Evolutionary conservation across 2,329 filamentous ascomycete species (phyloP).

Genomic region (Juglanconis oblonga): DNA sequence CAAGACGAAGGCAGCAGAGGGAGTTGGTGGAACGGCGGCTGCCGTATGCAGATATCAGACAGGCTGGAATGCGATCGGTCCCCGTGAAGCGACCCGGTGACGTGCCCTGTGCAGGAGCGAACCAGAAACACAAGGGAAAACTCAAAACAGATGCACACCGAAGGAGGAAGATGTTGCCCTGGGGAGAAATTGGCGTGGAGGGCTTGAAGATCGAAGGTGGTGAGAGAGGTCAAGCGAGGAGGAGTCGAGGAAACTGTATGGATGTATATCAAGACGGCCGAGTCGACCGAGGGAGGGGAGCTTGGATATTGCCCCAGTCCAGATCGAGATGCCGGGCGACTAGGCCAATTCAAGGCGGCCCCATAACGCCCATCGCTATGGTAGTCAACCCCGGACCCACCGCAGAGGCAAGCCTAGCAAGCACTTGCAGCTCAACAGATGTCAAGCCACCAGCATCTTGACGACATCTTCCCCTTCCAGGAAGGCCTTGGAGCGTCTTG

Average conservation of each 20-base stretch:
- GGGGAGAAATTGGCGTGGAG: neutral
- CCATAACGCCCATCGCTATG: neutral
- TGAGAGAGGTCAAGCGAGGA: neutral
- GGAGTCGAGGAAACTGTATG: neutral
- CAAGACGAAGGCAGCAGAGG: neutral
- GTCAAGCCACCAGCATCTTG: neutral
- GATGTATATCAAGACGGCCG: neutral
- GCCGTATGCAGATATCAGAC: constrained; percentile 3
- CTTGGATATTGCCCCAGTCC: neutral
- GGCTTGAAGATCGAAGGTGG: neutral
- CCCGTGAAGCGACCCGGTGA: neutral
- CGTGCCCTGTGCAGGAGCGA: neutral
- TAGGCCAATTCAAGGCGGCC: neutral
- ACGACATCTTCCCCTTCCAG: neutral
- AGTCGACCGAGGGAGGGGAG: neutral
- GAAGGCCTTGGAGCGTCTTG: neutral
- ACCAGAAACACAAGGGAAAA: constrained; percentile 7
- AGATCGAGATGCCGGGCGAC: constrained; percentile 6
- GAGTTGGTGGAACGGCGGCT: neutral
- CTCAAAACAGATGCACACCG: neutral
- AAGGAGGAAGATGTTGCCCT: neutral
- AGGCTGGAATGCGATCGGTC: constrained; percentile 16
- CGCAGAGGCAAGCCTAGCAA: neutral
- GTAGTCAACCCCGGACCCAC: constrained; percentile 6
- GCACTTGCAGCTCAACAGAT: neutral